Conservation (phyloP, 257 asterid genomes). For the Buddleja alternifolia region DNA sequence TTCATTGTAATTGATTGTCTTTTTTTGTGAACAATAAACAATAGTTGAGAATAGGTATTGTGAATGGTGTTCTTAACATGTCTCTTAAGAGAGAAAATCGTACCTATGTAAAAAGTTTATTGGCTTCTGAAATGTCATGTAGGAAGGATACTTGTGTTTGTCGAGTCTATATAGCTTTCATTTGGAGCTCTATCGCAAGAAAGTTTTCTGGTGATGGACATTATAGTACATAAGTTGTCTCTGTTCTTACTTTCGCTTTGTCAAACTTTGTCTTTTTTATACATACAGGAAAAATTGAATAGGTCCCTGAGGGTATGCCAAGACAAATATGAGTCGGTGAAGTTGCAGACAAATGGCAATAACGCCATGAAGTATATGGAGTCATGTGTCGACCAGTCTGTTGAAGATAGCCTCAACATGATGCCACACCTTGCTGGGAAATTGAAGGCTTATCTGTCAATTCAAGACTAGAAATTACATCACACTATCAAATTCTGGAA, state of each 20-base stretch:
- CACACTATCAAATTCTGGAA: background rate
- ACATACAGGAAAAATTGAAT: constrained; percentile 65
- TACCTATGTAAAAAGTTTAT: no score
- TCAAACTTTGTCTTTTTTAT: constrained; percentile 24
- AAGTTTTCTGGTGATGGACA: background rate
- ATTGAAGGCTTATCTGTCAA: constrained; percentile 51
- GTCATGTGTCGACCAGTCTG: constrained; percentile 74
- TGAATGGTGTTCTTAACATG: no score
- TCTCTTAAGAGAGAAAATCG: no score
- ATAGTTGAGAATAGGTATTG: no score
- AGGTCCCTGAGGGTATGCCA: constrained; percentile 85
- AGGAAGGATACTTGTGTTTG: background rate
- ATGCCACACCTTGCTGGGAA: constrained; percentile 78
- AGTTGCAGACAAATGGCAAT: constrained; percentile 51
- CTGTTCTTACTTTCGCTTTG: no score
- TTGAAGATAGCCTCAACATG: constrained; percentile 57
- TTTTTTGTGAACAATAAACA: no score
- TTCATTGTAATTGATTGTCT: no score
- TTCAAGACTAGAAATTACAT: constrained; percentile 39
- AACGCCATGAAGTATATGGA: constrained; percentile 54
- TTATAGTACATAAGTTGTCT: background rate
- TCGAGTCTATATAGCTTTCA: background rate
- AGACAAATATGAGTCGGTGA: constrained; percentile 78
- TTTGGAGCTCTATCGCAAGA: background rate
- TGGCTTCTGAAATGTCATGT: background rate